Evolutionary conservation across 2,329 filamentous ascomycete species (phyloP).

Genomic region (Tolypocladium tropicale): DNA sequence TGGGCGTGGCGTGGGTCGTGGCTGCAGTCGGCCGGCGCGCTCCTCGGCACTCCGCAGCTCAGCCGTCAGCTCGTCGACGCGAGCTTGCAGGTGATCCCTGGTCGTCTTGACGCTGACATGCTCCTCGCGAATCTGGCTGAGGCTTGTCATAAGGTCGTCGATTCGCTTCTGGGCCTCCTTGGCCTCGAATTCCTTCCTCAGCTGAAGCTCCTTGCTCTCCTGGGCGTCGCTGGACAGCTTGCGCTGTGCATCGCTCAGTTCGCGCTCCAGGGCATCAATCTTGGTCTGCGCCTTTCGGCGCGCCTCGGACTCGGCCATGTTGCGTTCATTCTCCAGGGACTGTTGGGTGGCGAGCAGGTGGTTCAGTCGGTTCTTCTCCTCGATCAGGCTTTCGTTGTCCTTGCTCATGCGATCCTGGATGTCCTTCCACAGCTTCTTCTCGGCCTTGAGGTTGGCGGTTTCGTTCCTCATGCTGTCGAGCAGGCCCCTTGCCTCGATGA

Average conservation of each 20-base stretch:
- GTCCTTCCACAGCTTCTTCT: slow-evolving; percentile 89
- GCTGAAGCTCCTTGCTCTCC: slow-evolving; percentile 69
- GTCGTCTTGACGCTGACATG: slow-evolving; percentile 77
- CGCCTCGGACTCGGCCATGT: slow-evolving; percentile 71
- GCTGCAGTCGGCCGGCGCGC: slow-evolving; percentile 69
- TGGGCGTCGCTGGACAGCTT: slow-evolving; percentile 77
- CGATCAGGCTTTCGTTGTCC: slow-evolving; percentile 74
- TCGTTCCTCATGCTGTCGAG: slow-evolving; percentile 85
- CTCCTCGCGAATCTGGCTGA: slow-evolving; percentile 77
- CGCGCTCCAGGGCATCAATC: slow-evolving; percentile 68
- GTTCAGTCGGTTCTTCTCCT: slow-evolving; percentile 78
- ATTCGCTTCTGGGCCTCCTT: slow-evolving; percentile 85
- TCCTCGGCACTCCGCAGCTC: slow-evolving; percentile 87
- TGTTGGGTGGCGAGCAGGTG: slow-evolving; percentile 76
- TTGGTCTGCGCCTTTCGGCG: slow-evolving; percentile 70
- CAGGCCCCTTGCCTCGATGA: slow-evolving; percentile 74
- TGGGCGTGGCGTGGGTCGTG: slow-evolving; percentile 59
- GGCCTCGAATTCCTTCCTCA: slow-evolving; percentile 83
- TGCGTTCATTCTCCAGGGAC: slow-evolving; percentile 83
- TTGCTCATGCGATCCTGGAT: slow-evolving; percentile 82
- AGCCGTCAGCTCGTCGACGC: slow-evolving; percentile 80
- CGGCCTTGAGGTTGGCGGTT: slow-evolving; percentile 83
- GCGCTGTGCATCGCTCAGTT: slow-evolving; percentile 68
- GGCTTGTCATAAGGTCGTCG: slow-evolving; percentile 74
- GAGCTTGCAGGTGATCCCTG: slow-evolving; percentile 77